Conservation (phyloP, 2,329 filamentous ascomycete genomes). For the Colletotrichum brevisporum region DNA sequence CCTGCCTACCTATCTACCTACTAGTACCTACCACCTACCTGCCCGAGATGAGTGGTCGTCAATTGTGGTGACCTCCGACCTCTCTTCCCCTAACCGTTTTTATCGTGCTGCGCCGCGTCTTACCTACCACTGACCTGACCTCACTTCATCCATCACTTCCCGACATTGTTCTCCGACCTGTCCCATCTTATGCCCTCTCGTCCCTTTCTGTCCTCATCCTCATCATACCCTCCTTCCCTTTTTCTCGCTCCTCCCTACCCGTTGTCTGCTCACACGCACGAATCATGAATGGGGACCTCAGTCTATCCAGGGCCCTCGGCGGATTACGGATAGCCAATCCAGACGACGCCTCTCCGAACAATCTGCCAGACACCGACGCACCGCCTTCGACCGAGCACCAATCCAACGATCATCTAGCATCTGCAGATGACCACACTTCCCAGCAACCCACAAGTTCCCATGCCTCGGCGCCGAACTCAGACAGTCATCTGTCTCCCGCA, state of each 20-base stretch:
- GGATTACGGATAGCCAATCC: constrained; percentile 97
- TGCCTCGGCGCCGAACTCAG: constrained; percentile 23
- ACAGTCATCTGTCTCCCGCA: constrained; percentile 17
- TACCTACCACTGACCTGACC: constrained; percentile 22
- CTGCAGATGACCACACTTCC: constrained; percentile 7
- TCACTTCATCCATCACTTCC: constrained; percentile 9
- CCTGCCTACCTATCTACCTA: background rate
- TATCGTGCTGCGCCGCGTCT: constrained; percentile 24
- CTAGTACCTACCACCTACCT: background rate
- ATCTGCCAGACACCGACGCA: constrained; percentile 39
- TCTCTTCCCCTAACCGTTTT: constrained; percentile 27
- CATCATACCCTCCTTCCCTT: background rate
- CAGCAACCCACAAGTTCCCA: constrained; percentile 14
- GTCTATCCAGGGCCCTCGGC: constrained; percentile 91
- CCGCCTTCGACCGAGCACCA: constrained; percentile 47
- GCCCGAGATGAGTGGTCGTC: constrained; percentile 17
- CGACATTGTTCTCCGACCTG: constrained; percentile 19
- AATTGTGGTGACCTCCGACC: constrained; percentile 23
- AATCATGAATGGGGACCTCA: constrained; percentile 92
- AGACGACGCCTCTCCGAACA: constrained; percentile 62
- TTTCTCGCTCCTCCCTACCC: background rate
- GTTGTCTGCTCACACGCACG: constrained; percentile 38
- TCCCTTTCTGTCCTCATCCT: background rate
- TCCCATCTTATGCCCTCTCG: constrained; percentile 3
- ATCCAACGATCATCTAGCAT: constrained; percentile 30